phyloP scores from a whole-genome alignment of 495 filamentous ascomycete species.

The Penicillium maclennaniae region DNA sequence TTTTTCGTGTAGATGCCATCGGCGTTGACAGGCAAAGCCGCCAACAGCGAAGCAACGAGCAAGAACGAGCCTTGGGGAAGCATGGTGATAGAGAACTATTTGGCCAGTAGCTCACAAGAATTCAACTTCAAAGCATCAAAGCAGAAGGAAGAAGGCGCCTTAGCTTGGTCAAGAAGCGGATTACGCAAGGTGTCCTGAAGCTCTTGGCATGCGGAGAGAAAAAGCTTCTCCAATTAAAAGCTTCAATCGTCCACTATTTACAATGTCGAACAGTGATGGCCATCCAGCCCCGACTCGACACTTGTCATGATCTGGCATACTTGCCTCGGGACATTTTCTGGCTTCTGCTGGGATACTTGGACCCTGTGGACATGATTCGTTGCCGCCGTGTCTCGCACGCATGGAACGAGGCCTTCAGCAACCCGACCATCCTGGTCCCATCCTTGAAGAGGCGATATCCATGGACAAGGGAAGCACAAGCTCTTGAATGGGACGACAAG shows the following conservation, averaged over 20 bases:
- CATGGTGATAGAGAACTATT: slow-evolving; percentile 14
- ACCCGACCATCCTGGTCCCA: slow-evolving; percentile 40
- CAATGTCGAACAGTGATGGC: slow-evolving; percentile 7
- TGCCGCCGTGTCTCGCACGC: slow-evolving; percentile 52
- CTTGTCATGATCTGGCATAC: slow-evolving; percentile 23
- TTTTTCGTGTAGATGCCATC: slow-evolving; percentile 78
- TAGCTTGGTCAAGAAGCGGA: slow-evolving; percentile 6
- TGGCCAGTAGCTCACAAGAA: background rate
- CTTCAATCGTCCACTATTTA: slow-evolving; percentile 2
- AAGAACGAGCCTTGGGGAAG: slow-evolving; percentile 21
- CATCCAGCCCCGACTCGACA: background rate
- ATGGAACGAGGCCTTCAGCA: slow-evolving; percentile 55
- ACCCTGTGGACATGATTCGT: slow-evolving; percentile 48
- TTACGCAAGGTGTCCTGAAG: slow-evolving; percentile 48
- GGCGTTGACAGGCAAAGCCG: slow-evolving; percentile 60
- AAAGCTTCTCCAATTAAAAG: slow-evolving; percentile 17
- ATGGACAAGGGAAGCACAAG: slow-evolving; percentile 47
- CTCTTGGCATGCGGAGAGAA: slow-evolving; percentile 41
- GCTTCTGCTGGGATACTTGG: slow-evolving; percentile 39
- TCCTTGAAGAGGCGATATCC: slow-evolving; percentile 52
- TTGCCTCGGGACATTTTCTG: slow-evolving; percentile 44
- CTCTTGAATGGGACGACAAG: slow-evolving; percentile 1
- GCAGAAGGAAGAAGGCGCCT: slow-evolving; percentile 10
- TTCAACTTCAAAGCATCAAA: background rate
- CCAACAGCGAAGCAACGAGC: slow-evolving; percentile 50